Percentiles rank a stretch among this genome's conserved stretches.
Conservation (phyloP, 1,139 yeast genomes). For the Blastobotrys aristatus region DNA sequence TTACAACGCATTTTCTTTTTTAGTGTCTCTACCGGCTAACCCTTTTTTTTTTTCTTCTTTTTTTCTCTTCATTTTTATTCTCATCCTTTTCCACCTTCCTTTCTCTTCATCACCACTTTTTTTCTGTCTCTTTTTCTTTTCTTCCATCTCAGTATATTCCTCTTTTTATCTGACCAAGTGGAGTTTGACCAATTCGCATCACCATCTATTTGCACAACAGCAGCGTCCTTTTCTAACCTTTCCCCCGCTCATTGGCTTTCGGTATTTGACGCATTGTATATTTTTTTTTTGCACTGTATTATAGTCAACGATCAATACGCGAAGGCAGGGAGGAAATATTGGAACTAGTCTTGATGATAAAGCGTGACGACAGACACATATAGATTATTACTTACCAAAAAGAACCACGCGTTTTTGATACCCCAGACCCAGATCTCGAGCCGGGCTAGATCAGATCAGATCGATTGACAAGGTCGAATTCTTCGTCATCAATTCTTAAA, state of each 20-base stretch:
- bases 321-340: too few species aligned
- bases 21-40: background rate
- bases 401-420: background rate
- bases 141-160: background rate
- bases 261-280: background rate
- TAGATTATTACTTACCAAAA: too few species aligned
- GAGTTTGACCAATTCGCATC: background rate
- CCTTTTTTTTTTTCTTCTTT: background rate
- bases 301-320: background rate
- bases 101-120: background rate
- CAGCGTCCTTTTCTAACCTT: background rate
- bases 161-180: background rate
- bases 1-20: background rate
- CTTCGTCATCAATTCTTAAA: background rate
- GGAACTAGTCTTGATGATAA: too few species aligned
- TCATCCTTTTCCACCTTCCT: background rate
- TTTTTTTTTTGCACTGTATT: background rate
- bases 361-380: too few species aligned
- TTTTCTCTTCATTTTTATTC: background rate
- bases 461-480: background rate
- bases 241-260: background rate
- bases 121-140: background rate
- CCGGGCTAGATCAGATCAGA: background rate
- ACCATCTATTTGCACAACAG: background rate
- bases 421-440: background rate